Percentiles rank a stretch among this genome's conserved stretches.
phyloP scores from a whole-genome alignment of 768 basidiomycete genomes.

The Calvatia gigantea region DNA sequence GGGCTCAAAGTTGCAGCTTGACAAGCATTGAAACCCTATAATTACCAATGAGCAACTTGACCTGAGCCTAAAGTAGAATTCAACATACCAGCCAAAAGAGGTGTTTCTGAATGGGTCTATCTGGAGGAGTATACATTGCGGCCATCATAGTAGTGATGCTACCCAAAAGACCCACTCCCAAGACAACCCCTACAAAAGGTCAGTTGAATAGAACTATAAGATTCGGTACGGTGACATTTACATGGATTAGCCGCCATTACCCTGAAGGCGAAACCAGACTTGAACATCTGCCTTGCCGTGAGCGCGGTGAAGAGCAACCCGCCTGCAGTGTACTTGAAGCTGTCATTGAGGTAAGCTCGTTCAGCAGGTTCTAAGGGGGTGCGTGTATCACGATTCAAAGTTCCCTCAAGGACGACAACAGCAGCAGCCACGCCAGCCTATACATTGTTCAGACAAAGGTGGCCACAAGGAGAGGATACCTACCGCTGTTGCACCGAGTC shows the following conservation, averaged over 20 bases:
- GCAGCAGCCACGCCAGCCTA: slow-evolving; percentile 74
- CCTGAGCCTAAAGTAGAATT: not conserved
- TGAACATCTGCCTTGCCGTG: slow-evolving; percentile 77
- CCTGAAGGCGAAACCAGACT: slow-evolving; percentile 60
- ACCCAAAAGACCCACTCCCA: slow-evolving; percentile 76
- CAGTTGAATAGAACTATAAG: not conserved
- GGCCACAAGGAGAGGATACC: not conserved
- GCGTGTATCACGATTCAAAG: slow-evolving; percentile 78
- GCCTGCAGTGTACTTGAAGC: slow-evolving; percentile 80
- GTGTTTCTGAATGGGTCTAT: slow-evolving; percentile 74
- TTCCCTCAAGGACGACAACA: slow-evolving; percentile 55
- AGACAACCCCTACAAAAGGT: slow-evolving; percentile 65
- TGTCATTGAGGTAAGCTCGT: slow-evolving; percentile 67
- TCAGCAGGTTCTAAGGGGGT: slow-evolving; percentile 61
- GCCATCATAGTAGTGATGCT: slow-evolving; percentile 87
- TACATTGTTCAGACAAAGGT: not conserved
- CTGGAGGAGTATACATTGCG: slow-evolving; percentile 73
- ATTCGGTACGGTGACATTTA: slow-evolving; percentile 25
- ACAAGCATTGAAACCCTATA: slow-evolving; percentile 77
- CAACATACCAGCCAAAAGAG: slow-evolving; percentile 72
- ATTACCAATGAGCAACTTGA: not conserved
- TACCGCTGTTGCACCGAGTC: slow-evolving; percentile 5
- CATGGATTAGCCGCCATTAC: slow-evolving; percentile 86
- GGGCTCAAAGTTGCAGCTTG: slow-evolving; percentile 87
- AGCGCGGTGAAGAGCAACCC: slow-evolving; percentile 75